phyloP scores from a whole-genome alignment of 139 green algal genomes.

The Auxenochlorella pyrenoidosa region DNA sequence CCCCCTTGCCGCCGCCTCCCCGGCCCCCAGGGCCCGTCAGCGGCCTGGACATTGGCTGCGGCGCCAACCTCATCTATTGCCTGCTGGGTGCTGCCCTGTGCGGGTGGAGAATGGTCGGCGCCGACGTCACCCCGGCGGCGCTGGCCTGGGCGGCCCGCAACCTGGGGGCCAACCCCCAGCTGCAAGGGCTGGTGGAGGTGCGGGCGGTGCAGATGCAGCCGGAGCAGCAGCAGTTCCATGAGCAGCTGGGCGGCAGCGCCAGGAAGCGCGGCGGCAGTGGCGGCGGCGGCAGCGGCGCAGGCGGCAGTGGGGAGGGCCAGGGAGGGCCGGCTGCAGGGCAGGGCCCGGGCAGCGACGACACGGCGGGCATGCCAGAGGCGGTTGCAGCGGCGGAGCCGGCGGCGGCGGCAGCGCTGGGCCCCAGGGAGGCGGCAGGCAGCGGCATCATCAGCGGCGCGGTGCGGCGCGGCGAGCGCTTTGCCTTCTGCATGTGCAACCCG shows the following conservation, averaged over 20 bases:
- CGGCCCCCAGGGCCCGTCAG: neutral
- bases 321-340: neutral
- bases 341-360: neutral
- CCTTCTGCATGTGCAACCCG: constrained; percentile 97
- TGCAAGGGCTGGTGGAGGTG: constrained; percentile 74
- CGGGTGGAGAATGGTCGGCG: constrained; percentile 88
- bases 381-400: neutral
- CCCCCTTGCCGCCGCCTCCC: neutral
- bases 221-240: constrained; percentile 1
- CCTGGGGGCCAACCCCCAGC: constrained; percentile 71
- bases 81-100: constrained; percentile 87
- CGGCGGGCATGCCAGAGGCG: neutral
- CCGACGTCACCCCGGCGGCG: constrained; percentile 78
- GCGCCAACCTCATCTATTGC: constrained; percentile 95
- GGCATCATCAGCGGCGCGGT: constrained; percentile 37
- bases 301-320: neutral
- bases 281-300: neutral
- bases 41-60: constrained; percentile 92
- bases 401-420: neutral
- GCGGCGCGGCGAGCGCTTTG: constrained; percentile 49
- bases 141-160: constrained; percentile 65
- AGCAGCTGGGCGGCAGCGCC: neutral
- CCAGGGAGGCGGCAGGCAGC: neutral
- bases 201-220: constrained; percentile 42
- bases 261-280: neutral